These are phyloP conservation scores for Echeveria elegans DNA, from an alignment of 164 flowering plant species.

Conservation along the genomic window DNA sequence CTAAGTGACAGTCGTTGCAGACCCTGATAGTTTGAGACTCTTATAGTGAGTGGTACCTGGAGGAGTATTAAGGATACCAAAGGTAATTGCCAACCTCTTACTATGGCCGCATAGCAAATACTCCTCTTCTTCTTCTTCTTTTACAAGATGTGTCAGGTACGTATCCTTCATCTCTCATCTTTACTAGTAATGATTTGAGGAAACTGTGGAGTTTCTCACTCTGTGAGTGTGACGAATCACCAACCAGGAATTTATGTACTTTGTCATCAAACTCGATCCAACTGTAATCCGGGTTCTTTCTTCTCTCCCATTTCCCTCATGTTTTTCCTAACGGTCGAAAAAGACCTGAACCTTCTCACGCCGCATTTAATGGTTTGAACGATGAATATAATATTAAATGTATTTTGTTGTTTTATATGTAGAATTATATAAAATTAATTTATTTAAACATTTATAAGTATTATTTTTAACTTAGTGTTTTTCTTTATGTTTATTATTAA, in stretches of 20 bases:
- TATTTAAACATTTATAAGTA: too few species aligned
- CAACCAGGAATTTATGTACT: conserved; percentile 66
- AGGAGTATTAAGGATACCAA: conserved; percentile 65
- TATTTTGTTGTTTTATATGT: too few species aligned
- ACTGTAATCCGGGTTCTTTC: conserved; percentile 83
- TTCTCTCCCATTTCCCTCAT: conserved; percentile 66
- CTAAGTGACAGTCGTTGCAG: conserved; percentile 74
- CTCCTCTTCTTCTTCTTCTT: conserved; percentile 73
- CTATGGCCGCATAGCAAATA: conserved; percentile 70
- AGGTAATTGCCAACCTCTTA: conserved; percentile 74
- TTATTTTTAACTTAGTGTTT: too few species aligned
- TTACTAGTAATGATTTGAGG: conserved; percentile 38
- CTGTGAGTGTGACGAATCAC: conserved; percentile 59
- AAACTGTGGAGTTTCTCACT: conserved; percentile 38
- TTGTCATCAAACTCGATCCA: conserved; percentile 60
- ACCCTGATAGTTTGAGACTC: conserved; percentile 82
- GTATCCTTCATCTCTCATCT: conserved; percentile 63
- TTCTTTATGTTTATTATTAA: too few species aligned
- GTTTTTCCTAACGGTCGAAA: conserved; percentile 40
- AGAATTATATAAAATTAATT: too few species aligned
- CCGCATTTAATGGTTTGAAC: too few species aligned
- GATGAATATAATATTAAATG: too few species aligned
- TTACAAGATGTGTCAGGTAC: conserved; percentile 71
- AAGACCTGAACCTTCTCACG: too few species aligned
- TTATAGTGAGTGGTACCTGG: conserved; percentile 65